These are phyloP conservation scores for Zygotorulaspora chibaensis DNA, from an alignment of 805 yeast genomes.

Conservation along the genomic window DNA sequence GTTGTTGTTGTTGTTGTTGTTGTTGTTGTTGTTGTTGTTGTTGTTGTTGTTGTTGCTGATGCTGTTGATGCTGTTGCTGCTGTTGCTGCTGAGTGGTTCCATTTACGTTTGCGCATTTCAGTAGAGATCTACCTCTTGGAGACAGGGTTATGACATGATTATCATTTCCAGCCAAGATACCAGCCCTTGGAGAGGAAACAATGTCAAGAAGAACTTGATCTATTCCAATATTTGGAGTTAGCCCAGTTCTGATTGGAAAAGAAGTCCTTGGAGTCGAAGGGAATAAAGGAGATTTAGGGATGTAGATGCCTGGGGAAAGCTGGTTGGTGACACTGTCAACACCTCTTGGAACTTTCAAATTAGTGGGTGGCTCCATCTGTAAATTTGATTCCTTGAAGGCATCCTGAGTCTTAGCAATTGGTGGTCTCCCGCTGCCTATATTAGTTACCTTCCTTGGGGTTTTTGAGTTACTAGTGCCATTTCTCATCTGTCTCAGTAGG, in stretches of 20 bases:
- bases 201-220: conserved; percentile 24
- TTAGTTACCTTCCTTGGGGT: conserved; percentile 4
- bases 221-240: conserved; percentile 25
- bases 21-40: no score
- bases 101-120: neutral
- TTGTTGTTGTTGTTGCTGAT: conserved; percentile 6
- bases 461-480: conserved; percentile 6
- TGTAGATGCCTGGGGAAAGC: neutral
- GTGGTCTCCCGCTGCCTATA: neutral
- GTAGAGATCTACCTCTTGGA: conserved; percentile 13
- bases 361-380: neutral
- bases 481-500: conserved; percentile 31
- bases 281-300: conserved; percentile 15
- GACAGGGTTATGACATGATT: conserved; percentile 11
- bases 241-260: conserved; percentile 24
- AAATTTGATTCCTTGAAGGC: neutral
- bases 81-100: conserved; percentile 3
- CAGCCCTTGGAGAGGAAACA: conserved; percentile 15
- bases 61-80: conserved; percentile 7
- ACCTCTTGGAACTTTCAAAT: neutral
- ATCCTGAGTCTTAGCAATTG: neutral
- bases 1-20: no score
- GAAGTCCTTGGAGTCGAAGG: conserved; percentile 29
- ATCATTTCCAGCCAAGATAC: conserved; percentile 8
- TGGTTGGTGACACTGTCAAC: neutral